Percentiles rank a stretch among this genome's conserved stretches.
Conservation (phyloP, 495 filamentous ascomycete species). For the Penicillium robsamsonii region DNA sequence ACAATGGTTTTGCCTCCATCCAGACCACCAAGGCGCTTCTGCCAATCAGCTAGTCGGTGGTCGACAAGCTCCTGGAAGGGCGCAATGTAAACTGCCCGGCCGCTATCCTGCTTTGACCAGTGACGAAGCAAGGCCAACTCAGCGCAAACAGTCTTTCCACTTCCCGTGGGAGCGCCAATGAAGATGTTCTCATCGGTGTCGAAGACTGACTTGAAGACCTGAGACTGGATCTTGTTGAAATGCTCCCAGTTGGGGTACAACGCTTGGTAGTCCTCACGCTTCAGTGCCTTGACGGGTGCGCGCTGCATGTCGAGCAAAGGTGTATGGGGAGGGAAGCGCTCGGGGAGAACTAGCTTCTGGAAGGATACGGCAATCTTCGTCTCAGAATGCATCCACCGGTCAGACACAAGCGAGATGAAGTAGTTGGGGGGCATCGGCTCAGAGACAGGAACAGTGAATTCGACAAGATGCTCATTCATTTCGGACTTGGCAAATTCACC, state of each 20-base stretch:
- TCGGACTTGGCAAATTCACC: slow-evolving; percentile 78
- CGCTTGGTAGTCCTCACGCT: slow-evolving; percentile 74
- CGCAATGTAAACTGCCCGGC: slow-evolving; percentile 89
- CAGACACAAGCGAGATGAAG: slow-evolving; percentile 91
- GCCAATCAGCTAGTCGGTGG: slow-evolving; percentile 75
- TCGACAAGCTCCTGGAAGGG: slow-evolving; percentile 96
- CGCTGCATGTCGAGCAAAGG: slow-evolving; percentile 87
- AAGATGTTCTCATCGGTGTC: slow-evolving; percentile 90
- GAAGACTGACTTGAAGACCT: slow-evolving; percentile 91
- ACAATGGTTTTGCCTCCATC: slow-evolving; percentile 87
- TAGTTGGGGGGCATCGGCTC: slow-evolving; percentile 99
- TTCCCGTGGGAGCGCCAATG: slow-evolving; percentile 83
- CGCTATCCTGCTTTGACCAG: slow-evolving; percentile 68
- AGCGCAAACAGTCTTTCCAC: slow-evolving; percentile 94
- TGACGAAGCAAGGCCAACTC: slow-evolving; percentile 89
- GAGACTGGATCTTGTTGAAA: slow-evolving; percentile 98
- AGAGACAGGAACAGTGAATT: slow-evolving; percentile 93
- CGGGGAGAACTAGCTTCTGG: slow-evolving; percentile 88
- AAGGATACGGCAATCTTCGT: slow-evolving; percentile 92
- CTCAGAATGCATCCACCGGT: slow-evolving; percentile 98
- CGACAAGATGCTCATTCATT: slow-evolving; percentile 91
- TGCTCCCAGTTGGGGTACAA: slow-evolving; percentile 83
- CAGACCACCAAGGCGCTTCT: slow-evolving; percentile 66
- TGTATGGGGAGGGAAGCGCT: slow-evolving; percentile 94
- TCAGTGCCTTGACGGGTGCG: slow-evolving; percentile 81